These are phyloP conservation scores for Fusarium tuaranense DNA, from an alignment of 2,329 filamentous ascomycete species.

Conservation along the genomic window DNA sequence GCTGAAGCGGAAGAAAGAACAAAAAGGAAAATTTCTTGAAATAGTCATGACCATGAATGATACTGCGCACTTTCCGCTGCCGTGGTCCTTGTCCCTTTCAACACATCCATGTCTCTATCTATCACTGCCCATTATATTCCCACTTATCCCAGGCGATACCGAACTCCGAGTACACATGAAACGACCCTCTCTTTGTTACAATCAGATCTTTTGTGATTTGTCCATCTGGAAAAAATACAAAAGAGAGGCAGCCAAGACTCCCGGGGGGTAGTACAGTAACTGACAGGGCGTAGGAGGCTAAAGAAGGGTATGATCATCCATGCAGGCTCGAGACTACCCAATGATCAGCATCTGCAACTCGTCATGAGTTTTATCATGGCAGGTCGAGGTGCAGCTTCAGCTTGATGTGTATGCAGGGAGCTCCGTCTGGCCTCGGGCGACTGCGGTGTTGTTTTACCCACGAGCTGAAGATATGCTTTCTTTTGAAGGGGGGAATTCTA, in stretches of 20 bases:
- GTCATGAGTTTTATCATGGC: not conserved
- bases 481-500: not conserved
- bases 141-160: slow-evolving; percentile 24
- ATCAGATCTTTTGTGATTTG: not conserved
- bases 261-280: slow-evolving; percentile 10
- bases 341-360: not conserved
- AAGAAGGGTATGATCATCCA: slow-evolving; percentile 4
- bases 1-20: not conserved
- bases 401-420: slow-evolving; percentile 15
- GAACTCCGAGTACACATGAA: not conserved
- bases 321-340: not conserved
- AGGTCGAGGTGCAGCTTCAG: not conserved
- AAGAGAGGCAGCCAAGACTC: not conserved
- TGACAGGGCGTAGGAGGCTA: slow-evolving; percentile 8
- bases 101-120: not conserved
- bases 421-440: slow-evolving; percentile 7
- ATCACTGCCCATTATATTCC: slow-evolving; percentile 4
- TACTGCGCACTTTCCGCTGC: not conserved
- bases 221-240: not conserved
- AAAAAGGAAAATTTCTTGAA: not conserved
- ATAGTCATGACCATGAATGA: not conserved
- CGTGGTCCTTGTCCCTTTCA: not conserved
- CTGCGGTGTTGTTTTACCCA: not conserved
- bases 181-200: not conserved
- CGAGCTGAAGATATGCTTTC: not conserved